Evolutionary conservation across 1,284 basidiomycete genomes (phyloP), one percentile per base, ranked within the genome.

Genomic region (Coriolopsis trogii): DNA sequence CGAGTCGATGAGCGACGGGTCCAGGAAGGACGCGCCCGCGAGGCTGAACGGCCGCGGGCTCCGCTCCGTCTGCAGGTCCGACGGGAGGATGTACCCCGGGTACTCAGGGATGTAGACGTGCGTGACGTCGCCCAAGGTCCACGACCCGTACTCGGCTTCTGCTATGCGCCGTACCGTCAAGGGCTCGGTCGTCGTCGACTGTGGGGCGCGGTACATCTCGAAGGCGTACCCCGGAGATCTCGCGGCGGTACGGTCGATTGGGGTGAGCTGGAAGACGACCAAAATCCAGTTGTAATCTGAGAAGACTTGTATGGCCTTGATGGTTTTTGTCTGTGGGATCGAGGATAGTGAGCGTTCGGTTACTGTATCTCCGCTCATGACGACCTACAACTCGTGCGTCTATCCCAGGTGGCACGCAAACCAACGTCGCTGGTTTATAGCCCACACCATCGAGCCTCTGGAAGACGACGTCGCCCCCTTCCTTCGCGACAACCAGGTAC

Each of bases 231-330:
- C 39, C 5, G 53, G 51, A 24, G 36, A 29, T 6, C 20, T 15
- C 10, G 33, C 5, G 29, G 23, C 41, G 63, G 6, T 50, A 54
- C 50, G 62, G 59, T 52, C 43, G 48, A 53, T 42, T 23, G 28
- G 45, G 16, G 37, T 42, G n/a, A 58, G 21, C 36, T 53, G 73
- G 30, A 84, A 82, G 26, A 85, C 73, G 49, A 84, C 73, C 28
- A 87, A 69, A 12, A 87, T 66, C 43, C 80, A 72, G n/a, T 70
- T 66, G 60, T 85, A 81, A 3, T 67, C 65, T 2, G 84, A 79
- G 33, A 85, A 63, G n/a, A 81, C 72, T 33, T 82, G 78, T 49
- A 81, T 71, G 16, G 73, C 77, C 43, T 73, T 71, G 58, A 85
- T 80, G 25, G 67, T 67, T 56, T 82, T 75, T 21, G 65, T 58